phyloP scores from a whole-genome alignment of 2,329 filamentous ascomycete species.

The Dactylellina parvicollis region DNA sequence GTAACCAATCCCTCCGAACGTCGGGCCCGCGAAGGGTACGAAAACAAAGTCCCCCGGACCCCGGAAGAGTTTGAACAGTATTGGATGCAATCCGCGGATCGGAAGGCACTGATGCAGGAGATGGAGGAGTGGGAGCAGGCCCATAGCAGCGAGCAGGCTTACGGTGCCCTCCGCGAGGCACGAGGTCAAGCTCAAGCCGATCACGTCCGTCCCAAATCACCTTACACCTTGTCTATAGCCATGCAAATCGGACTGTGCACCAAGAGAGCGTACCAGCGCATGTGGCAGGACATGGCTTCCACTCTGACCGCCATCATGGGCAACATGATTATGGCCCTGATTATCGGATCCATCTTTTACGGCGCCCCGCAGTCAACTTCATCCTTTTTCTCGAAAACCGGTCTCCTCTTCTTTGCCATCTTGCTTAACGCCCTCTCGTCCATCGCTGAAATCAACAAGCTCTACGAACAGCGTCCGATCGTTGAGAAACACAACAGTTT shows the following conservation, averaged over 20 bases:
- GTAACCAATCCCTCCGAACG: constrained; percentile 74
- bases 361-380: constrained; percentile 65
- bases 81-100: constrained; percentile 65
- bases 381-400: constrained; percentile 68
- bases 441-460: constrained; percentile 67
- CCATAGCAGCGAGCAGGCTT: constrained; percentile 61
- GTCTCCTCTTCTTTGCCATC: constrained; percentile 70
- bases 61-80: constrained; percentile 73
- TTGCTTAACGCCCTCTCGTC: constrained; percentile 70
- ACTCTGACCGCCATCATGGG: constrained; percentile 64
- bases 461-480: constrained; percentile 65
- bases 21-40: constrained; percentile 68
- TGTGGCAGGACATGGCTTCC: constrained; percentile 67
- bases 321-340: constrained; percentile 69
- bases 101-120: constrained; percentile 62
- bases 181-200: constrained; percentile 68
- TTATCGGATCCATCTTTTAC: constrained; percentile 72
- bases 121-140: constrained; percentile 66
- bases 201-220: constrained; percentile 67
- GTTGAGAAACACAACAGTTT: constrained; percentile 65
- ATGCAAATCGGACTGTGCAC: constrained; percentile 68
- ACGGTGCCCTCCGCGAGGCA: constrained; percentile 63
- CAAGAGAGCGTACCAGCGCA: constrained; percentile 66
- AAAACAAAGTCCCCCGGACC: constrained; percentile 72
- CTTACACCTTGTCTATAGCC: constrained; percentile 68